Base-by-base conservation (phyloP, 441 rosid genomes). In the Adansonia rubrostipa region DNA sequence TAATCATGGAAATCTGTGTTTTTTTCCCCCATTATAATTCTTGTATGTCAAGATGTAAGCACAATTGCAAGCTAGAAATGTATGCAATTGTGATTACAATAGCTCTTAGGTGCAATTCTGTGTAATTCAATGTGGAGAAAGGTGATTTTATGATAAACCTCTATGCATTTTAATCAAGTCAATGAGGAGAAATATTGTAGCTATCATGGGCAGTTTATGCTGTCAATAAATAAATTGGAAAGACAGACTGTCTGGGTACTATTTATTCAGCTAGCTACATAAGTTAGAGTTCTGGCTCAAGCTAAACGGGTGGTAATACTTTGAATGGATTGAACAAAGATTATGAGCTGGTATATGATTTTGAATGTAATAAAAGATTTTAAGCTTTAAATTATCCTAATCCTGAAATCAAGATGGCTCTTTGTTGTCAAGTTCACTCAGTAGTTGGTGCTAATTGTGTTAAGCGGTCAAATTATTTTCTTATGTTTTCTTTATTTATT, bases 361-460 rank as follows among this genome's bases (percentile, higher is more conserved):
- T n/a, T 65, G 50, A 65, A 65, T 65, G 42, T 65, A 15, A 65
- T 65, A 65, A 40, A 65, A 40, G 70, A 65, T 3, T 2, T 6
- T 3, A 42, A 42, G 70, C 42, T 68, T 47, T 48, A 13, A 40
- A 68, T 47, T 47, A 68, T 20, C 7, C 17, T 68, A 68, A 68
- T 68, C n/a, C 47, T 47, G 56, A 20, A 68, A 3, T 68, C 33
- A 20, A 47, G 73, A 68, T 68, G 72, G 17, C 40, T 22, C 33
- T 66, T 17, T 45, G 13, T 66, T 66, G 28, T 66, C 71, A 1
- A 9, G 70, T 45, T 60, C 40, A 60, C 6, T 22, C 40, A 4
- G 15, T 22, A 60, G 15, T 60, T 60, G 65, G 17, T 53, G 19
- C 15, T 53, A 0, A 4, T 22, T 61, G 15, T 22, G 11, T 24